phyloP scores from a whole-genome alignment of 768 basidiomycete species.

The Kwoniella bestiolae region DNA sequence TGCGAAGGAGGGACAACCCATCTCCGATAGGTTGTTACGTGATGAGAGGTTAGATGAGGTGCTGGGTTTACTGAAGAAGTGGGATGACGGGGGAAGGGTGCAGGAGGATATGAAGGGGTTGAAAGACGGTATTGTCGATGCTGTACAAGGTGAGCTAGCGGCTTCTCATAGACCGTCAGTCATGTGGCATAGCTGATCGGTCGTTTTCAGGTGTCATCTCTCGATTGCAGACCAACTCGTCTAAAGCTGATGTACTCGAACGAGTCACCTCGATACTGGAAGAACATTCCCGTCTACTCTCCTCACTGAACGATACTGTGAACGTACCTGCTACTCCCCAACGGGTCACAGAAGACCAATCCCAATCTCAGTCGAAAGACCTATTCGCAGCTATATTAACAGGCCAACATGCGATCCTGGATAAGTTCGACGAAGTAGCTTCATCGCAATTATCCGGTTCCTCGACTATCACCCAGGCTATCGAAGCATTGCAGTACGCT shows the following conservation, averaged over 20 bases:
- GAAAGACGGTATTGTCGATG: background rate
- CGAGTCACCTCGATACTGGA: constrained; percentile 6
- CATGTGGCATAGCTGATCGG: background rate
- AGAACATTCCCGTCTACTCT: constrained; percentile 16
- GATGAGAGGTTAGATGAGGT: constrained; percentile 1
- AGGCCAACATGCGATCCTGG: constrained; percentile 24
- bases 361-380: constrained; percentile 4
- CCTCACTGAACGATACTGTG: background rate
- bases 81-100: background rate
- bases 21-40: background rate
- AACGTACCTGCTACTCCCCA: background rate
- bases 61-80: background rate
- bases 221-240: background rate
- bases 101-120: background rate
- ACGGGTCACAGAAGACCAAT: background rate
- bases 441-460: background rate
- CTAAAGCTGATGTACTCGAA: background rate
- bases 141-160: background rate
- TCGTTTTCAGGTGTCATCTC: background rate
- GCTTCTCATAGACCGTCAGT: background rate
- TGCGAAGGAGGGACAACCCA: background rate
- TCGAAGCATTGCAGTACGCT: constrained; percentile 6
- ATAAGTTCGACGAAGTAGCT: constrained; percentile 23
- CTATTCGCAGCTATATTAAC: constrained; percentile 19
- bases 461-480: background rate